A percentile compares a stretch with the other conserved stretches of the same genome.
phyloP scores from a whole-genome alignment of 306 rosid species.

The Cucurbita ficifolia region DNA sequence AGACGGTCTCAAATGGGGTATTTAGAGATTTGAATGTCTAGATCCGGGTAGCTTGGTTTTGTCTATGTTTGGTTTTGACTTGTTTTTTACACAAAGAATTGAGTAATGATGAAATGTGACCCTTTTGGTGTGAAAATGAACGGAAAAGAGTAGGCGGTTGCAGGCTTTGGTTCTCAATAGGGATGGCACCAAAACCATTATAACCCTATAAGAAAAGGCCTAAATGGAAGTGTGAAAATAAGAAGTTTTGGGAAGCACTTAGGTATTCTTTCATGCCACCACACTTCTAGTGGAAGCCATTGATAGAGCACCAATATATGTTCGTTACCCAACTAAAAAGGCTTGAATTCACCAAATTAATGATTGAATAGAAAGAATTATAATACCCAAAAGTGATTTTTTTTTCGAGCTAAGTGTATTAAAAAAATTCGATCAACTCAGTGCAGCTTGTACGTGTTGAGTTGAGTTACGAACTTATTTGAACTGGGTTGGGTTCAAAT shows the following conservation, averaged over 20 bases:
- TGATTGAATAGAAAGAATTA: not conserved
- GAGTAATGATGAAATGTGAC: not conserved
- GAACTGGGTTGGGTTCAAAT: too few species aligned
- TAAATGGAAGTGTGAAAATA: not conserved
- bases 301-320: not conserved
- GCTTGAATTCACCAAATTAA: not conserved
- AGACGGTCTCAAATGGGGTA: too few species aligned
- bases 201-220: not conserved
- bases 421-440: too few species aligned
- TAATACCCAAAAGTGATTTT: too few species aligned
- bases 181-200: not conserved
- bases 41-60: too few species aligned
- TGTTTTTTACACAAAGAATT: not conserved
- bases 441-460: too few species aligned
- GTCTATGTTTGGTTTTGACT: not conserved
- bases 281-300: not conserved
- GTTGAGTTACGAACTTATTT: too few species aligned
- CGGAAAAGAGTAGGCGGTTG: not conserved
- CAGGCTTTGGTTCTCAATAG: not conserved
- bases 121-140: not conserved
- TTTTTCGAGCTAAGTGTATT: too few species aligned
- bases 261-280: not conserved
- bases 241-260: not conserved
- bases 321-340: not conserved
- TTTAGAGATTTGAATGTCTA: too few species aligned